Evolutionary conservation across 1,139 yeast genomes (phyloP), one percentile per base, ranked within the genome.

Genomic region (Debaryomyces nepalensis): DNA sequence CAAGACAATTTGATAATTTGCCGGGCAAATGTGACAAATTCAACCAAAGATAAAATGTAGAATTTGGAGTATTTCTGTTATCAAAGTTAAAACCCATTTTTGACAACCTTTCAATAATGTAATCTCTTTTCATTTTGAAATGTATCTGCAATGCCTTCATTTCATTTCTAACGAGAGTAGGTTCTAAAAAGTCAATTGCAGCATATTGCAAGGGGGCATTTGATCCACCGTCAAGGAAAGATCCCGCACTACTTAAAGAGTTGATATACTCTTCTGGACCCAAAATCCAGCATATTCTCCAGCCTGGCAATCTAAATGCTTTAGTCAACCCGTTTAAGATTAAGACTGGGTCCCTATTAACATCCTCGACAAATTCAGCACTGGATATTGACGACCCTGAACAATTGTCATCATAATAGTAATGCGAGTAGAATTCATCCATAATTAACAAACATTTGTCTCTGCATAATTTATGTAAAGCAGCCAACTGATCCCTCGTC

Each of bases 351-450:
- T 81, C 87, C 41, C 62, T 64, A 55, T 81, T 76, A 11, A 81
- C 87, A 49, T 81, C 85, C 16, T 76, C 73, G 16, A 81, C 75
- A 48, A 66, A 76, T 45, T 73, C 73, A 2, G 85, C 82, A 5
- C 84, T 75, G 21, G 81, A 73, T 20, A 77, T 73, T 3, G 82
- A 73, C 15, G 78, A 71, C 1, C 87, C 87, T 21, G 75, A 65
- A 47, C 84, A 79, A 16, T 71, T 75, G 38, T 79, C 82, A 44
- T 78, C 84, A 53, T 81, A 81, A 54, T 80, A 79, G 56, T 81
- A 81, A 51, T 83, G 80, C 4, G 83, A 77, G 57, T 81, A 81
- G 54, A 81, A 81, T 54, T 81, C 87, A 59, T 81, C 87, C 87
- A 81, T 81, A 47, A 81, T 81, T 50, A 81, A 68, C 39, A 81